These are phyloP conservation scores for Cymbidium sinense DNA, from an alignment of 106 monocot species.

Conservation along the genomic window DNA sequence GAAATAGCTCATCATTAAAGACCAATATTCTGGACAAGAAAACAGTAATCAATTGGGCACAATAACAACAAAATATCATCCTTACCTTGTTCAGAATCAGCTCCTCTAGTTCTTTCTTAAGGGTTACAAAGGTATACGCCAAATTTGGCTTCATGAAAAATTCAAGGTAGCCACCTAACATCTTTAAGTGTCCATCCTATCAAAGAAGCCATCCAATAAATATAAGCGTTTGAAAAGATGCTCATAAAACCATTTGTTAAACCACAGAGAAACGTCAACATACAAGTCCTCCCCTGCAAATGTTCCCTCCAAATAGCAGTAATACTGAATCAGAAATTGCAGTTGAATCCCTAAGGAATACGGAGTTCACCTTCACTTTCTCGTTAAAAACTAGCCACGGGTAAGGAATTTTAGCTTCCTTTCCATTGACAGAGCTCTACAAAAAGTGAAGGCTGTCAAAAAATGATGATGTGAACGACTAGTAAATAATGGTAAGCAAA, in stretches of 20 bases:
- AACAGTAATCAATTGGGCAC: neutral
- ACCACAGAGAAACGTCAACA: slow-evolving; percentile 6
- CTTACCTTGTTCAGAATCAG: slow-evolving; percentile 66
- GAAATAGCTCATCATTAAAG: neutral
- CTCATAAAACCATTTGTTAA: neutral
- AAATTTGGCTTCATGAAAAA: slow-evolving; percentile 93
- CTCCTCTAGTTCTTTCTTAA: slow-evolving; percentile 81
- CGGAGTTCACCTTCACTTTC: slow-evolving; percentile 98
- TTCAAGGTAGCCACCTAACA: slow-evolving; percentile 95
- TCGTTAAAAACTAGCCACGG: slow-evolving; percentile 99
- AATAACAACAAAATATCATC: neutral
- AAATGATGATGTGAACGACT: neutral
- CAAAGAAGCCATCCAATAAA: slow-evolving; percentile 4
- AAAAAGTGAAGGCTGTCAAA: slow-evolving; percentile 2
- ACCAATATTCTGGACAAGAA: neutral
- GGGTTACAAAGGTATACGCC: slow-evolving; percentile 58
- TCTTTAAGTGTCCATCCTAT: slow-evolving; percentile 97
- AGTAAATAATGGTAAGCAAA: neutral
- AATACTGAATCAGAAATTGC: slow-evolving; percentile 81
- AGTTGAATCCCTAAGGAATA: slow-evolving; percentile 95
- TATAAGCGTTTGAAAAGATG: neutral
- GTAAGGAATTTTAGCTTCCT: slow-evolving; percentile 79
- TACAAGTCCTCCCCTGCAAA: slow-evolving; percentile 78
- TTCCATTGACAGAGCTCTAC: slow-evolving; percentile 94
- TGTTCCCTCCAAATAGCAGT: slow-evolving; percentile 83